Conservation (phyloP, 805 yeast genomes). For the Teunomyces lycoperdinae region DNA sequence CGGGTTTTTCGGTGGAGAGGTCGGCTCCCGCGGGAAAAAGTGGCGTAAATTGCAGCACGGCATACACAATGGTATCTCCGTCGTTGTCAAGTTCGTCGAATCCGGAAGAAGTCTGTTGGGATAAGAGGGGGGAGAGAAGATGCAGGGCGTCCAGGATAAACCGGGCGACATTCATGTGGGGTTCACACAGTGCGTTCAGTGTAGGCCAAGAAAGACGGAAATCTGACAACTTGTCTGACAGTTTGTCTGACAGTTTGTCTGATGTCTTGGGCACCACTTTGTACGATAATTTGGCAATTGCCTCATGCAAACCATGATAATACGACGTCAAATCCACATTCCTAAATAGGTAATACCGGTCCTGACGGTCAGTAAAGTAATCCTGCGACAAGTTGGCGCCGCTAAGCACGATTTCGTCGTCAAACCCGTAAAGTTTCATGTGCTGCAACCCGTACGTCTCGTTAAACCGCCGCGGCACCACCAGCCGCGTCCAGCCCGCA, state of each 20-base stretch:
- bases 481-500: conserved; percentile 57
- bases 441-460: conserved; percentile 95
- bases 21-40: conserved; percentile 56
- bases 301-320: conserved; percentile 65
- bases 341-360: conserved; percentile 77
- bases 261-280: conserved; percentile 37
- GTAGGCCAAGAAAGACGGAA: conserved; percentile 74
- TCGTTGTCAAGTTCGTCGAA: conserved; percentile 31
- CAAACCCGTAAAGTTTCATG: conserved; percentile 95
- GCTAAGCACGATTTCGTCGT: conserved; percentile 78
- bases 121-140: conserved; percentile 57
- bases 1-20: conserved; percentile 76
- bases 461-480: conserved; percentile 80
- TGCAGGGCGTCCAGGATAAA: conserved; percentile 57
- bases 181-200: conserved; percentile 64
- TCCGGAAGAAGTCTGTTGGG: conserved; percentile 34
- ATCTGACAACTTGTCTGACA: too few species aligned
- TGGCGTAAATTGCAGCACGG: conserved; percentile 90
- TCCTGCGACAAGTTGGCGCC: conserved; percentile 93
- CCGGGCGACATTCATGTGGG: conserved; percentile 49
- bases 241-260: too few species aligned
- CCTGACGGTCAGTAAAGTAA: conserved; percentile 93
- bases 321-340: conserved; percentile 61
- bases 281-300: conserved; percentile 71
- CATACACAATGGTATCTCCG: conserved; percentile 70